Base-by-base conservation (phyloP, 1,284 basidiomycete species). In the Abortiporus biennis region DNA sequence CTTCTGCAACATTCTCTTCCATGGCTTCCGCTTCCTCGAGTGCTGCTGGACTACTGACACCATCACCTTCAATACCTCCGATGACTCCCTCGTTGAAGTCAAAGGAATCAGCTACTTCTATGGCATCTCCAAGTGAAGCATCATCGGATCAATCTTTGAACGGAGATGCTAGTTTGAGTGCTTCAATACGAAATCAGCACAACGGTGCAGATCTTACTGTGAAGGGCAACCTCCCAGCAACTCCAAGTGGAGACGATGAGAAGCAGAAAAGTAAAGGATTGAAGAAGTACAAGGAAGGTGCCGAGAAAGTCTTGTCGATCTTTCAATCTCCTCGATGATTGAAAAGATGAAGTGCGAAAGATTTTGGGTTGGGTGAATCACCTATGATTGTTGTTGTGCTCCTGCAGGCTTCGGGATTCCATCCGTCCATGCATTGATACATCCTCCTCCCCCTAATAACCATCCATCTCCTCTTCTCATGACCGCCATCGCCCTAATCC, bases 231-330 rank as follows among this genome's bases (percentile, higher is more conserved):
- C n/a, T n/a, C n/a, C n/a, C n/a, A n/a, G 32, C 30, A 9, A 31
- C 44, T 17, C 48, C 47, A 6, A 36, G 45, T 21, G 38, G 13
- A 27, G 73, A 73, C 37, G 64, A 67, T 15, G 76, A 79, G 61
- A 75, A 74, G 55, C 61, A 65, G 43, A 80, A 74, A 71, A 78
- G 64, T 54, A 85, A 77, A 67, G 85, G 83, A 61, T 59, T 86
- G 63, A 85, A 84, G 71, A 87, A 78, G 64, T 85, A 85, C 65
- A 87, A 86, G 63, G 79, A 85, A 59, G 83, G 80, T 45, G 83
- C 85, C 9, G 85, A 87, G 68, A 87, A 87, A 55, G 72, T 89
- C 45, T 71, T 88, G 47, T 85, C 85, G 23, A 67, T 89, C 48
- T 88, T 89, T 61, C 80, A 81, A 37, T 67, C 72, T 40, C 73